Evolutionary conservation across 345 rosid species (phyloP), one percentile per base, ranked within the genome.

Genomic region (Streptanthus diversifolius): DNA sequence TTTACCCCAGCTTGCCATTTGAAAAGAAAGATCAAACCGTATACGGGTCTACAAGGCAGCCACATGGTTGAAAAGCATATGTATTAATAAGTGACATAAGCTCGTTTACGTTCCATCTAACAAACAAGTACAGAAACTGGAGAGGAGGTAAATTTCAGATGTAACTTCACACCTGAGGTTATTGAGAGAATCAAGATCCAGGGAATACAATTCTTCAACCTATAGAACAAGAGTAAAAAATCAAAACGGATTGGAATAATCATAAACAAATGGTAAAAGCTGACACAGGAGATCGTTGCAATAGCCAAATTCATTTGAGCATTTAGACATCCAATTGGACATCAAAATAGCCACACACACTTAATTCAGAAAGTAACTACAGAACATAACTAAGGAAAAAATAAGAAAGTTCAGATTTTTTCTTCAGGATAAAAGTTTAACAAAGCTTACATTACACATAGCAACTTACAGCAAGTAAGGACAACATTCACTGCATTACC

Each of bases 191-290:
- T 95, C 96, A 72, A 86, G 80, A 78, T 95, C 97, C 85, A 95
- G 79, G 13, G 97, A 91, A 71, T 95, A 95, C 85, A 91, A 64
- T 69, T 95, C 98, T 76, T 95, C 99, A 70, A 95, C 99, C 99
- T 95, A 88, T 37, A 14, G 44, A 65, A 56, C 54, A 27, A 15
- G 19, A 61, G 24, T 21, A 25, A 9, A 60, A 25, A 0, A 24
- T 13, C 4, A 5, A 59, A 12, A 40, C 6, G 37, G 32, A 24
- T 0, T 36, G 40, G 39, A 35, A 15, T 14, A 15, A 3, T 12
- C 14, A 0, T 25, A 58, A 57, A 1, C 11, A 55, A 47, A 30
- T 44, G 35, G 25, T 36, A 8, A 6, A 55, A 35, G 12, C 41
- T 18, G 56, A 75, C 1, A 2, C 37, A 11, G 41, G 18, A 21